A percentile compares a stretch with the other conserved stretches of the same genome.
phyloP scores from a whole-genome alignment of 495 filamentous ascomycete genomes.

The Neurospora sp. region DNA sequence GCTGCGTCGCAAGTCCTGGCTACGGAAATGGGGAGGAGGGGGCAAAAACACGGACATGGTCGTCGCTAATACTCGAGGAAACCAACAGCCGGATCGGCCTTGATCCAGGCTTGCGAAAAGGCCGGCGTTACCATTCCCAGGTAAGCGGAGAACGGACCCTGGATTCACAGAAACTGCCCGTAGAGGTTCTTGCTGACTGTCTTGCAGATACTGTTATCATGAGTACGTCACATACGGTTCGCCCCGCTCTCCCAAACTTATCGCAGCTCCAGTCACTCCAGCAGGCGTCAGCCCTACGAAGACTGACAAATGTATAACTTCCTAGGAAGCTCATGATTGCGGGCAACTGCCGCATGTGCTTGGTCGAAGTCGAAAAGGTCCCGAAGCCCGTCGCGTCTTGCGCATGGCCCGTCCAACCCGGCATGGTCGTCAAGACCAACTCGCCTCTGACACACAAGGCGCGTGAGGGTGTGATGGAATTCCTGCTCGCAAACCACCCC shows the following conservation, averaged over 20 bases:
- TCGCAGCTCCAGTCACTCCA: slow-evolving; percentile 2
- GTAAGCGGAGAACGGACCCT: slow-evolving; percentile 28
- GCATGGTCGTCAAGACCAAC: slow-evolving; percentile 98
- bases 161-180: not conserved
- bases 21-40: not conserved
- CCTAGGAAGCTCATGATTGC: slow-evolving; percentile 90
- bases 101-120: slow-evolving; percentile 99
- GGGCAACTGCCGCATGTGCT: slow-evolving; percentile 98
- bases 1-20: not conserved
- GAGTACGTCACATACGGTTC: slow-evolving; percentile 47
- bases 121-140: slow-evolving; percentile 84
- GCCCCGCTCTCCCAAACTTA: slow-evolving; percentile 3
- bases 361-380: slow-evolving; percentile 91
- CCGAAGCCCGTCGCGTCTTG: slow-evolving; percentile 98
- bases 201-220: slow-evolving; percentile 90
- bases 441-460: slow-evolving; percentile 94
- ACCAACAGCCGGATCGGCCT: slow-evolving; percentile 66
- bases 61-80: slow-evolving; percentile 9
- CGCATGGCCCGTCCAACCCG: slow-evolving; percentile 95
- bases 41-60: not conserved
- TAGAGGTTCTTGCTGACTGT: slow-evolving; percentile 27
- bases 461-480: slow-evolving; percentile 97
- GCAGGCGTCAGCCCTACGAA: not conserved
- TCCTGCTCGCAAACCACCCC: slow-evolving; percentile 92
- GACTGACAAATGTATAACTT: slow-evolving; percentile 24